Conservation (phyloP, 2,329 filamentous ascomycete genomes). For the Fusarium chaquense region DNA sequence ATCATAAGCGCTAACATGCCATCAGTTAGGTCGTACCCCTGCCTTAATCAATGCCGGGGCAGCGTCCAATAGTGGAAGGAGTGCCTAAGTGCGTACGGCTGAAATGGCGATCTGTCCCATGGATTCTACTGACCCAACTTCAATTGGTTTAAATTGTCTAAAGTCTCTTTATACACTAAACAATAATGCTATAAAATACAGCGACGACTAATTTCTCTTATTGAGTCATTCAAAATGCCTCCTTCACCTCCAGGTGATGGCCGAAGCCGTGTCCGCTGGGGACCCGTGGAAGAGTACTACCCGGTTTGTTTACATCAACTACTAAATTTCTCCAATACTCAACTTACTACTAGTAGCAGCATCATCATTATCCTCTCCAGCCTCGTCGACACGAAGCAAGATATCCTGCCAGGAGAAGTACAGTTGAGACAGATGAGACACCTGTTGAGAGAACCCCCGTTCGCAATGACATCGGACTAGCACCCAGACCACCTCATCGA, state of each 20-base stretch:
- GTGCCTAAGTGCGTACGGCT: neutral
- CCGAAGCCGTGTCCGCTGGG: conserved; percentile 37
- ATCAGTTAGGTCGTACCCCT: neutral
- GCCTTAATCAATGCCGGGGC: neutral
- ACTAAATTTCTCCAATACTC: neutral
- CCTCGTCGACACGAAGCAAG: conserved; percentile 12
- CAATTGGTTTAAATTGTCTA: neutral
- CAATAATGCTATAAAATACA: neutral
- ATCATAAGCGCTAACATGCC: conserved; percentile 13
- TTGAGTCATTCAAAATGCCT: conserved; percentile 14
- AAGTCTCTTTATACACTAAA: neutral
- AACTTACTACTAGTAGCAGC: conserved; percentile 23
- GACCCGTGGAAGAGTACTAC: conserved; percentile 32
- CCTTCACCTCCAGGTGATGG: conserved; percentile 17
- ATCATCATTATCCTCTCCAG: conserved; percentile 4
- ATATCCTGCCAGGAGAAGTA: conserved; percentile 16
- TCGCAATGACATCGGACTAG: conserved; percentile 9
- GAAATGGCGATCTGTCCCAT: neutral
- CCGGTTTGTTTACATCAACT: conserved; percentile 29
- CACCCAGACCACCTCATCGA: neutral
- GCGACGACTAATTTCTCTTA: too few relatives aligned
- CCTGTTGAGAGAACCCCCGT: neutral
- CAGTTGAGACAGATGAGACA: conserved; percentile 16
- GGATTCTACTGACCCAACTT: neutral
- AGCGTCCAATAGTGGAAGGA: neutral